Base-by-base conservation (phyloP, 2,329 filamentous ascomycete genomes). In the Alternaria longipes region DNA sequence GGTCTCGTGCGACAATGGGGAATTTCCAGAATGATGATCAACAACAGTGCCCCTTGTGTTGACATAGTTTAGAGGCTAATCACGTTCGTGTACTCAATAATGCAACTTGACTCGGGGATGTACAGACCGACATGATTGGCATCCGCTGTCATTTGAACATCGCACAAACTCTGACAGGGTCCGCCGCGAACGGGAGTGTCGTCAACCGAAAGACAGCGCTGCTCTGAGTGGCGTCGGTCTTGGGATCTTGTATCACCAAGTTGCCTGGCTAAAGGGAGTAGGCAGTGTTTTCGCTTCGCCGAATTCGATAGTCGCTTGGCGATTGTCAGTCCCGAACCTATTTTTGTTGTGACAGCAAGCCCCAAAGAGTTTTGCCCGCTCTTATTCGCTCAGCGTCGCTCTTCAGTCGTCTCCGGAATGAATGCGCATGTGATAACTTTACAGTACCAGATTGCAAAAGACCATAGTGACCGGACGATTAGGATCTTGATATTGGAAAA, bases 401-500 rank as follows among this genome's bases (percentile, higher is more conserved):
- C 30, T 6, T n/a, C 36, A 26, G 38, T 4, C 28, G 20, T 28
- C 14, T 32, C 18, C 5, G 14, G 4, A 9, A 11, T 34, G 28
- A 42, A 56, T 51, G 20, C 24, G 50, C 30, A 26, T 32, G 42
- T 41, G 32, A 38, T 7, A 24, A 24, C 18, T n/a, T 26, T 26
- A 38, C 30, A 9, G 34, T 38, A 50, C 46, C 34, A 11, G 30
- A 50, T 50, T 50, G 20, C n/a, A 7, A 38, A 50, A 50, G 18
- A 50, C 20, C 18, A 32, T 49, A 24, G 30, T 32, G 32, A 32
- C 14, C 20, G 46, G 46, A 50, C 12, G 46, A 36, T 38, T 50
- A n/a, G 20, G 46, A 24, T 26, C 36, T 59, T 49, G 42, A 28
- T 45, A 22, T 22, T 47, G 32, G 24, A 30, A 59, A 59, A 59